These are phyloP conservation scores for Aspergillus alliaceus DNA, from an alignment of 2,329 filamentous ascomycete species.

Conservation along the genomic window DNA sequence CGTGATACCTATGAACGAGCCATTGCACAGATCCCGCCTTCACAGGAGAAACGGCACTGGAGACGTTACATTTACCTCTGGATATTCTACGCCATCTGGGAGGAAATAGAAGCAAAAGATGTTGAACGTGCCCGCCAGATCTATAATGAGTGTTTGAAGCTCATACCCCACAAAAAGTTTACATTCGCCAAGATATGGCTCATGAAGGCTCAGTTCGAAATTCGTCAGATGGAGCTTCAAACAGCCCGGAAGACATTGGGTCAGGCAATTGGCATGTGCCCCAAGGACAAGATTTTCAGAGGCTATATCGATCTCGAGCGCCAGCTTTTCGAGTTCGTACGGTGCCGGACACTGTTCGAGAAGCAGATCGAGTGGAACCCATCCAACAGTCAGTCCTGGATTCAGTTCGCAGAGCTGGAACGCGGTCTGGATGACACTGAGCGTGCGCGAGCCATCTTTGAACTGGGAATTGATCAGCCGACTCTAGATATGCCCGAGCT, in stretches of 20 bases:
- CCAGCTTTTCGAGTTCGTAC: conserved; percentile 88
- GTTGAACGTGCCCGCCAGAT: conserved; percentile 78
- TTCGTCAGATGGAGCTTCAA: conserved; percentile 79
- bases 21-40: conserved; percentile 91
- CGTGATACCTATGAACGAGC: conserved; percentile 94
- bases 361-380: conserved; percentile 94
- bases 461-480: conserved; percentile 79
- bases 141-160: conserved; percentile 80
- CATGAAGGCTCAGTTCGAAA: conserved; percentile 87
- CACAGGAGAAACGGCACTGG: conserved; percentile 96
- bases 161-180: conserved; percentile 94
- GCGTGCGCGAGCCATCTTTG: conserved; percentile 84
- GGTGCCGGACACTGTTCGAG: conserved; percentile 87
- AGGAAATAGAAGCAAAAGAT: conserved; percentile 84
- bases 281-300: conserved; percentile 92
- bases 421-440: conserved; percentile 87
- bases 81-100: conserved; percentile 96
- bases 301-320: conserved; percentile 92
- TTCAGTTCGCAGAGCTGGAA: conserved; percentile 92
- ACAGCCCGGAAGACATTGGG: conserved; percentile 86
- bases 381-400: conserved; percentile 90
- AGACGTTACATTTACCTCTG: conserved; percentile 95
- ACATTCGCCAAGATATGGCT: conserved; percentile 98
- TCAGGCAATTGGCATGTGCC: conserved; percentile 87
- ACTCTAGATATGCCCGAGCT: conserved; percentile 95